Percentiles rank a stretch among this genome's conserved stretches.
Conservation (phyloP, 345 rosid genomes). For the Linum trigynum region DNA sequence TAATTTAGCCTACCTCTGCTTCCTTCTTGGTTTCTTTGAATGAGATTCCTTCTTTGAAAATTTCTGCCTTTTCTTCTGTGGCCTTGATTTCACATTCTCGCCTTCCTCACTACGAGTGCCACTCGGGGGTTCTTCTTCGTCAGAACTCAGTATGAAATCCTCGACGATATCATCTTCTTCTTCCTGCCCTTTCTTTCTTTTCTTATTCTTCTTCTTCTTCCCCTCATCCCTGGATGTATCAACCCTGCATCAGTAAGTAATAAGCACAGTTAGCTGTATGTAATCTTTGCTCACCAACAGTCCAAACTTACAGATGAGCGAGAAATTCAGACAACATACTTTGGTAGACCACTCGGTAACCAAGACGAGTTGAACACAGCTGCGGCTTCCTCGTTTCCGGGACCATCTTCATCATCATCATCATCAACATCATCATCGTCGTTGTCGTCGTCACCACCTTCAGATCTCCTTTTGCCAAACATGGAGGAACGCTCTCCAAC, state of each 20-base stretch:
- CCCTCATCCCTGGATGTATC: constrained; percentile 38
- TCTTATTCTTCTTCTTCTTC: constrained; percentile 42
- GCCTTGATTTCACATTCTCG: constrained; percentile 7
- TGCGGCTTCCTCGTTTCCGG: constrained; percentile 37
- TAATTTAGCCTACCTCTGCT: not conserved
- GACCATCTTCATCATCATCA: constrained; percentile 39
- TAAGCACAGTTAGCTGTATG: not conserved
- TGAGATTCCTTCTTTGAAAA: constrained; percentile 18
- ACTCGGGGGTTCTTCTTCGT: constrained; percentile 49
- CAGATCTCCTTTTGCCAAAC: constrained; percentile 40
- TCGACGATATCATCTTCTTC: constrained; percentile 67
- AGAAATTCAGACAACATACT: constrained; percentile 27
- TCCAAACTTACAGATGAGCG: not conserved
- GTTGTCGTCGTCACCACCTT: constrained; percentile 49
- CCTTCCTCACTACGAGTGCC: constrained; percentile 26
- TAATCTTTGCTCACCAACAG: not conserved
- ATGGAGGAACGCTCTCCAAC: constrained; percentile 68
- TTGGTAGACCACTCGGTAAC: constrained; percentile 63
- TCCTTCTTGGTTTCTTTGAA: constrained; percentile 22
- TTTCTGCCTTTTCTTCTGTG: constrained; percentile 27
- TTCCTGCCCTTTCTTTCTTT: constrained; percentile 23
- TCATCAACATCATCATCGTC: constrained; percentile 18
- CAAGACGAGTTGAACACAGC: constrained; percentile 69
- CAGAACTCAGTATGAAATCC: constrained; percentile 82
- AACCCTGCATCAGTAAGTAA: constrained; percentile 26